Evolutionary conservation across 305 asterid species (phyloP).

Genomic region (Withania somnifera): DNA sequence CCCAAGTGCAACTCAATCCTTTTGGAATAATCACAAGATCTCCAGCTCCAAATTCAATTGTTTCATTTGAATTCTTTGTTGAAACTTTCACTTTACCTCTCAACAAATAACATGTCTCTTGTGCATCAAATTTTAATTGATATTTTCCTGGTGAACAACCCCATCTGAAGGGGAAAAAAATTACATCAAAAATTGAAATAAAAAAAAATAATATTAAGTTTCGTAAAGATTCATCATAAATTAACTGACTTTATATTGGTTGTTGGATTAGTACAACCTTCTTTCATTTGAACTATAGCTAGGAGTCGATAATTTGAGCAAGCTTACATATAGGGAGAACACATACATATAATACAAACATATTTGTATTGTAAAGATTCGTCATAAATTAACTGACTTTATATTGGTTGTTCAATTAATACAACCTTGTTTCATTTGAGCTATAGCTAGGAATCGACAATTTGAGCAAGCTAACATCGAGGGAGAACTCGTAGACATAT

Average conservation of each 20-base stretch:
- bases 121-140: constrained; percentile 60
- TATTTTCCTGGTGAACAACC: constrained; percentile 85
- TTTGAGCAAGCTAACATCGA: neutral
- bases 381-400: too few relatives aligned
- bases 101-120: constrained; percentile 66
- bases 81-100: constrained; percentile 75
- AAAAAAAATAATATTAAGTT: neutral
- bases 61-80: constrained; percentile 39
- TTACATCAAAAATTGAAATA: neutral
- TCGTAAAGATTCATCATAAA: neutral
- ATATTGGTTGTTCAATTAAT: too few relatives aligned
- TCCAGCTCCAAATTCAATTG: constrained; percentile 73
- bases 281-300: neutral
- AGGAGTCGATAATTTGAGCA: neutral
- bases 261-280: too few relatives aligned
- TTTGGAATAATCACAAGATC: constrained; percentile 75
- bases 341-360: too few relatives aligned
- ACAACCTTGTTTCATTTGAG: neutral
- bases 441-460: neutral
- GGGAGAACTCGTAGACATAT: too few relatives aligned
- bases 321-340: too few relatives aligned
- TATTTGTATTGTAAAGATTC: neutral
- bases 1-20: constrained; percentile 92
- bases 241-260: too few relatives aligned
- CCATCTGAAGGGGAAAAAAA: constrained; percentile 33